Base-by-base conservation (phyloP, 2,329 filamentous ascomycete genomes). In the Aspergillus neoniger region DNA sequence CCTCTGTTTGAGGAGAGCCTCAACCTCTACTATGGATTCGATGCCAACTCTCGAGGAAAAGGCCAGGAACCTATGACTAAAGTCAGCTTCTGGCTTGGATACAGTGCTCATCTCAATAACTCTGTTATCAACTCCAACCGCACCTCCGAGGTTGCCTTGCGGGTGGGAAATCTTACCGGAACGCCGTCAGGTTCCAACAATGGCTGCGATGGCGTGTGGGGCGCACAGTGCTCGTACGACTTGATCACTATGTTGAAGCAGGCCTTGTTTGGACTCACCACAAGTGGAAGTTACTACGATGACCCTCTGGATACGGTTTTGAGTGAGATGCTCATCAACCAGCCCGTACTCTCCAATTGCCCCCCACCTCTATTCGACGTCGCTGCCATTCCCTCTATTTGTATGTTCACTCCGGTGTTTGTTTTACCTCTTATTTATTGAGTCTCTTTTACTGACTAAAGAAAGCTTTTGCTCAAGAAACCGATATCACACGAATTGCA, bases 161-260 rank as follows among this genome's bases (percentile, higher is more conserved):
- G 75, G 10, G 64, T 77, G 15, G 75, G 74, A 0, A 77, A 77
- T 54, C 25, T 76, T 21, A 75, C 72, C 3, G 75, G 72, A n/a
- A 72, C 67, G 12, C 72, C 74, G 4, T 69, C 67, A 3, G 74
- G 74, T 2, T 51, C 44, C 5, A 76, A 72, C 49, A 76, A 77
- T 65, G 74, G 73, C 43, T 77, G 75, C 52, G 73, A 77, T 58
- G 70, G 72, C 12, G 70, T 77, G 32, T 77, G 74, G 75, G 73
- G 74, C 1, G 36, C 63, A 4, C 54, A 63, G 23, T 77, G 75
- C 60, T 74, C 74, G 1, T 54, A 57, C 5, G 69, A 74, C 53
- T 60, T 77, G 41, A 76, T 72, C 55, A 57, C 49, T 4, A 53
- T 65, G 12, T 58, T 77, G n/a, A 67, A 69, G 50, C 44, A 64